Percentiles rank a stretch among this genome's conserved stretches.
These are phyloP conservation scores for Aspergillus chevalieri DNA, from an alignment of 2,329 filamentous ascomycete genomes.

Conservation along the genomic window DNA sequence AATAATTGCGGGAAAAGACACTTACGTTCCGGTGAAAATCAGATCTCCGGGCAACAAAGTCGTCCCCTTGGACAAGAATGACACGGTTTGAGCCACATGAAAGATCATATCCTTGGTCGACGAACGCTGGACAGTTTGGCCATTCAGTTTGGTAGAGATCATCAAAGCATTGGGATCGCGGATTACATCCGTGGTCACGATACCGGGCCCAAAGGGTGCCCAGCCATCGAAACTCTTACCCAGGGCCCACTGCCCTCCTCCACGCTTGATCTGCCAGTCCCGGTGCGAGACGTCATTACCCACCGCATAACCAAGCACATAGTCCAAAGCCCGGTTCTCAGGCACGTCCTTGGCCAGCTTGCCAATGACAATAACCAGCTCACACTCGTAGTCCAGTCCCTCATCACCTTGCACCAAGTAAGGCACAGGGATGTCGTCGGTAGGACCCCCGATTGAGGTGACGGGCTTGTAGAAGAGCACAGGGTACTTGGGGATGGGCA, in stretches of 20 bases:
- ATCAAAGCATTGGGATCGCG: slow-evolving; percentile 34
- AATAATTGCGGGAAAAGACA: slow-evolving; percentile 6
- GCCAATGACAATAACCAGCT: slow-evolving; percentile 68
- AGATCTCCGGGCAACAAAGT: slow-evolving; percentile 37
- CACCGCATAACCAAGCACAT: slow-evolving; percentile 68
- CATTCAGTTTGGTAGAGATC: slow-evolving; percentile 46
- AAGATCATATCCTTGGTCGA: slow-evolving; percentile 48
- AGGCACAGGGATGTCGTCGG: slow-evolving; percentile 61
- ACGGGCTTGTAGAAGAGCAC: slow-evolving; percentile 69
- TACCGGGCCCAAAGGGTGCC: slow-evolving; percentile 67
- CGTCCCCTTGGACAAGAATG: slow-evolving; percentile 42
- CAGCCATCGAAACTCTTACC: slow-evolving; percentile 72
- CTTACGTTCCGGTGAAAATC: slow-evolving; percentile 42
- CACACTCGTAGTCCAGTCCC: slow-evolving; percentile 75
- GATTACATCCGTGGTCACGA: slow-evolving; percentile 52
- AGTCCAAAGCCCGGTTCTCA: slow-evolving; percentile 60
- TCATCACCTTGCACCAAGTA: slow-evolving; percentile 57
- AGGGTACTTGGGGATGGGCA: slow-evolving; percentile 65
- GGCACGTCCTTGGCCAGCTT: slow-evolving; percentile 60
- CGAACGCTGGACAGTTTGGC: slow-evolving; percentile 43
- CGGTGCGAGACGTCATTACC: slow-evolving; percentile 77
- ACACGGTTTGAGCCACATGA: slow-evolving; percentile 40
- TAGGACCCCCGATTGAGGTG: slow-evolving; percentile 60
- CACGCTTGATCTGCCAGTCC: slow-evolving; percentile 65
- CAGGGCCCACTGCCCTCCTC: slow-evolving; percentile 63